Evolutionary conservation across 345 rosid species (phyloP).

Genomic region (Eutrema japonicum): DNA sequence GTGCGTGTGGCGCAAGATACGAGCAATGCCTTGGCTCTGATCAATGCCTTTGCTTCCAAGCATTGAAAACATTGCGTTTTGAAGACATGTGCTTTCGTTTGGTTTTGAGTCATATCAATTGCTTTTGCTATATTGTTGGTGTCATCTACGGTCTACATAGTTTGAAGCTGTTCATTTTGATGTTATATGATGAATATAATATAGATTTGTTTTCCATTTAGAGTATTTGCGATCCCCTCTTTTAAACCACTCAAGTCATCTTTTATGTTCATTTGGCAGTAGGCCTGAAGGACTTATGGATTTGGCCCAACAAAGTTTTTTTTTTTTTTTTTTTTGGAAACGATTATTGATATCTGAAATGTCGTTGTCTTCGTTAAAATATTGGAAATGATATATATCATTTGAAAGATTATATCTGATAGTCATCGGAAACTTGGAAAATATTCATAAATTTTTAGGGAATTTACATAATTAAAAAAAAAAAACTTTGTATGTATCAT

Average conservation of each 20-base stretch:
- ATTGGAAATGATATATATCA: too few species aligned
- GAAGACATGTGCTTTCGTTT: conserved; percentile 8
- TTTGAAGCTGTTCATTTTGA: conserved; percentile 4
- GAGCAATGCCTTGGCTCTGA: conserved; percentile 82
- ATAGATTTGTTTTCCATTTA: background rate
- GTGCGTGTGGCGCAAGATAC: conserved; percentile 78
- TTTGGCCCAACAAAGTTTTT: background rate
- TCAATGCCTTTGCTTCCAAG: conserved; percentile 63
- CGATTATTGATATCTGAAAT: background rate
- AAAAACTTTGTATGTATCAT: too few species aligned
- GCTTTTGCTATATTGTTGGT: conserved; percentile 9
- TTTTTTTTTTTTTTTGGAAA: background rate
- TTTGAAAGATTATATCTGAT: background rate
- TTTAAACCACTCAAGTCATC: background rate
- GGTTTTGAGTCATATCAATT: conserved; percentile 12
- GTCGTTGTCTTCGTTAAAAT: too few species aligned
- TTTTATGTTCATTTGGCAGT: background rate
- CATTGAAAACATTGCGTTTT: conserved; percentile 25
- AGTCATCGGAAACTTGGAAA: too few species aligned
- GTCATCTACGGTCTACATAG: conserved; percentile 10
- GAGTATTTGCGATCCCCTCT: background rate
- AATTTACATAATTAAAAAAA: too few species aligned
- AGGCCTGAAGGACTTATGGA: background rate
- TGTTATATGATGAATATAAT: too few species aligned
- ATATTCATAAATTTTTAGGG: too few species aligned